These are phyloP conservation scores for Calonectria multiphialidica DNA, from an alignment of 2,329 filamentous ascomycete species.

Conservation along the genomic window DNA sequence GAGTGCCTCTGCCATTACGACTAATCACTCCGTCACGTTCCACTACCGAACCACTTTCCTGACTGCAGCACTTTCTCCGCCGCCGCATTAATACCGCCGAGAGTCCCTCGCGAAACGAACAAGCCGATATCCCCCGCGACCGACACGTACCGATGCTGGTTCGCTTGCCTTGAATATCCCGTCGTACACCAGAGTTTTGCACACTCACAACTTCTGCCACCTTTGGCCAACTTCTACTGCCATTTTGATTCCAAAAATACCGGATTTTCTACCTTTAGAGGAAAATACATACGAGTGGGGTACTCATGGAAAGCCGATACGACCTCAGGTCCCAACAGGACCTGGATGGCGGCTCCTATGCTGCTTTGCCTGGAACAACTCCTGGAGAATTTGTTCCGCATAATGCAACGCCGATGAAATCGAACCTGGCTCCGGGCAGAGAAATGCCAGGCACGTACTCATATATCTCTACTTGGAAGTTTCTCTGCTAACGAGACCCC, in stretches of 20 bases:
- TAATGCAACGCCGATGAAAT: slow-evolving; percentile 50
- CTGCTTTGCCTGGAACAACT: slow-evolving; percentile 48
- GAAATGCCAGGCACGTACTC: slow-evolving; percentile 44
- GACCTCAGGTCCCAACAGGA: slow-evolving; percentile 44
- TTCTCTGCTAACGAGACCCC: slow-evolving; percentile 24
- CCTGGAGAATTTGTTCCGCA: slow-evolving; percentile 43
- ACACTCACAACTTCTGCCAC: neutral
- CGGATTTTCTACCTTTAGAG: neutral
- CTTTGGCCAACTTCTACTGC: neutral
- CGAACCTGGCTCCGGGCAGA: slow-evolving; percentile 38
- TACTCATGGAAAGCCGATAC: slow-evolving; percentile 45
- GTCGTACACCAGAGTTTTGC: neutral
- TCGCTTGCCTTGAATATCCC: neutral
- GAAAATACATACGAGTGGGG: neutral
- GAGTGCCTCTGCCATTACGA: slow-evolving; percentile 27
- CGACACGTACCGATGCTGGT: neutral
- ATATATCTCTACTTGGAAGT: neutral
- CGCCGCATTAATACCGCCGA: neutral
- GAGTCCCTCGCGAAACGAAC: neutral
- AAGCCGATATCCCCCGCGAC: neutral
- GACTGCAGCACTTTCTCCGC: neutral
- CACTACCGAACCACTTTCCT: neutral
- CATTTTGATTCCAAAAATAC: neutral
- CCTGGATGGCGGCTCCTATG: slow-evolving; percentile 44
- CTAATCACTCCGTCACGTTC: slow-evolving; percentile 4